phyloP scores from a whole-genome alignment of 179 eudicot species.

The Silene coronaria region DNA sequence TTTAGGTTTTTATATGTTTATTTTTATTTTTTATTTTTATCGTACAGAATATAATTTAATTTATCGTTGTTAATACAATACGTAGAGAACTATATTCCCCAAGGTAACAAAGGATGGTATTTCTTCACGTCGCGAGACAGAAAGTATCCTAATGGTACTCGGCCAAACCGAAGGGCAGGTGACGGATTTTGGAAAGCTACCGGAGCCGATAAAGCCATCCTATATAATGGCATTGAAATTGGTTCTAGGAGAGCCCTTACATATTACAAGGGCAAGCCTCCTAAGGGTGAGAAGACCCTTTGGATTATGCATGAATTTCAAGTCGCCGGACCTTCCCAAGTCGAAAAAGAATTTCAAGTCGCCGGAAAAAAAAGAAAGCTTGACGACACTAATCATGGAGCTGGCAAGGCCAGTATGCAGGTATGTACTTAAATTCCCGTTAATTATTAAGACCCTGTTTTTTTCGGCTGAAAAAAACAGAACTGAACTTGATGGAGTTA shows the following conservation, averaged over 20 bases:
- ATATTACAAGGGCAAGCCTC: slow-evolving; percentile 7
- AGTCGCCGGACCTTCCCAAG: not conserved
- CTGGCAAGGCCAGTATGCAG: not conserved
- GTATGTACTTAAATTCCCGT: not conserved
- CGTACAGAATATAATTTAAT: too few relatives aligned
- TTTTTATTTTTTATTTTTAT: not conserved
- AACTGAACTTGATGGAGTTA: too few relatives aligned
- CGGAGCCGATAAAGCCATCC: not conserved
- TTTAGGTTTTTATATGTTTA: too few relatives aligned
- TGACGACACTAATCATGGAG: too few relatives aligned
- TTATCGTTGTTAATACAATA: not conserved
- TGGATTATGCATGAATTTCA: slow-evolving; percentile 17
- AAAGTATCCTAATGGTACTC: not conserved
- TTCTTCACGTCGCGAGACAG: slow-evolving; percentile 9
- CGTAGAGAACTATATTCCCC: not conserved
- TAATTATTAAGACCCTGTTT: too few relatives aligned
- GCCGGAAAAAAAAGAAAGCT: not conserved
- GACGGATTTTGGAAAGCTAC: slow-evolving; percentile 12
- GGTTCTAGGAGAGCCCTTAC: slow-evolving; percentile 5
- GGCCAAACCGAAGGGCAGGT: slow-evolving; percentile 6
- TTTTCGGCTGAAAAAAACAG: too few relatives aligned
- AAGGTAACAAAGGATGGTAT: slow-evolving; percentile 5
- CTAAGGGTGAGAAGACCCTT: not conserved
- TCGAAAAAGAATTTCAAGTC: too few relatives aligned
- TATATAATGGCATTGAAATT: not conserved